A percentile compares a stretch with the other conserved stretches of the same genome.
These are phyloP conservation scores for Triglochin maritima DNA, from an alignment of 106 monocot genomes.

Conservation along the genomic window DNA sequence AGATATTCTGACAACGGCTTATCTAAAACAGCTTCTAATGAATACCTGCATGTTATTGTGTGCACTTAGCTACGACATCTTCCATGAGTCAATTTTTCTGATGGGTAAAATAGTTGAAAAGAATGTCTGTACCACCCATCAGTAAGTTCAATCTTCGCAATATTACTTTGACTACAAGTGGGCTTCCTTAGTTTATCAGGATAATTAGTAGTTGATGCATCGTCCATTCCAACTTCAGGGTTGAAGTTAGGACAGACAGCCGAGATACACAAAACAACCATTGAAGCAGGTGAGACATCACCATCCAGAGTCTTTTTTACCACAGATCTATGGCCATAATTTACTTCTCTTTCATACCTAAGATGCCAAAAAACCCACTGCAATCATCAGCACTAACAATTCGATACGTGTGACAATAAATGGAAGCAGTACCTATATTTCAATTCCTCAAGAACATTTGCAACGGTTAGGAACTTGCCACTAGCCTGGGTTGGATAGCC, in stretches of 20 bases:
- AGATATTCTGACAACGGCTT: conserved; percentile 43
- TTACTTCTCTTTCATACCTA: conserved; percentile 91
- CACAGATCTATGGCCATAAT: conserved; percentile 76
- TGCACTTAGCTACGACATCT: background rate
- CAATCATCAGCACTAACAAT: background rate
- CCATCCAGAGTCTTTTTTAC: conserved; percentile 82
- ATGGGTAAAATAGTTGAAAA: background rate
- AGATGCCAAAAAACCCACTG: background rate
- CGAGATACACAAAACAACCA: conserved; percentile 83
- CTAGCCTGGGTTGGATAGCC: conserved; percentile 43
- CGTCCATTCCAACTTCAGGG: conserved; percentile 6
- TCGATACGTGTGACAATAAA: background rate
- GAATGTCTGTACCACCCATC: conserved; percentile 71
- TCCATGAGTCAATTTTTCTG: background rate
- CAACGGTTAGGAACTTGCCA: conserved; percentile 53
- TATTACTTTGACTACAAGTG: conserved; percentile 1
- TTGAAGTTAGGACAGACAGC: conserved; percentile 29
- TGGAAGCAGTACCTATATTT: conserved; percentile 52
- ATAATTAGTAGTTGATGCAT: conserved; percentile 11
- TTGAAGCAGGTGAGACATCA: conserved; percentile 68
- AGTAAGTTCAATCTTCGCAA: conserved; percentile 61
- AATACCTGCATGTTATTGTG: conserved; percentile 43
- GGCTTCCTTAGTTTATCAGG: conserved; percentile 4
- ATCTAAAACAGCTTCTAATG: conserved; percentile 62
- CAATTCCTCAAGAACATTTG: conserved; percentile 78